Evolutionary conservation across 2,329 filamentous ascomycete genomes (phyloP).

Genomic region (Pezicula radicicola): DNA sequence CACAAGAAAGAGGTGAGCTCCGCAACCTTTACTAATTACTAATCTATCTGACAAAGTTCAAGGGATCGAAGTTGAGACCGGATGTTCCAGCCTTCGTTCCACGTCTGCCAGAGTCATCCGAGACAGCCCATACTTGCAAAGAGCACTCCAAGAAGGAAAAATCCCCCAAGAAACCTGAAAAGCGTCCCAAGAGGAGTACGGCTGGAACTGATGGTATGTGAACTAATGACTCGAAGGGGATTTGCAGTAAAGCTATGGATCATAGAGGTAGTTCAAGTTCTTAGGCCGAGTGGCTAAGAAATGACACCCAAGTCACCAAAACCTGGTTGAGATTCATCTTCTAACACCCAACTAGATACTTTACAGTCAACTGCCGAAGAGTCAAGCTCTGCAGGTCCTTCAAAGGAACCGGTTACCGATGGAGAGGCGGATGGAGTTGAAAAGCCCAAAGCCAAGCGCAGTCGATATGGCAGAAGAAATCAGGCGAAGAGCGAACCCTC

Average conservation of each 20-base stretch:
- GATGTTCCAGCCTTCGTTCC: slow-evolving; percentile 39
- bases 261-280: background rate
- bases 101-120: slow-evolving; percentile 2
- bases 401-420: slow-evolving; percentile 8
- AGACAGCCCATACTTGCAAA: slow-evolving; percentile 6
- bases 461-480: slow-evolving; percentile 18
- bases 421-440: slow-evolving; percentile 5
- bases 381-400: background rate
- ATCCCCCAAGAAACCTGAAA: slow-evolving; percentile 17
- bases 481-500: slow-evolving; percentile 23
- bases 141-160: slow-evolving; percentile 13
- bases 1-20: slow-evolving; percentile 24
- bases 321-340: background rate
- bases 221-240: too few relatives aligned
- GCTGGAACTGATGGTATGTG: too few relatives aligned
- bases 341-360: slow-evolving; percentile 3
- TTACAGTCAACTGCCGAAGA: slow-evolving; percentile 7
- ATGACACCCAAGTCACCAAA: too few relatives aligned
- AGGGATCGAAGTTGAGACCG: slow-evolving; percentile 31
- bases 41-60: background rate
- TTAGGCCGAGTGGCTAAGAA: slow-evolving; percentile 4
- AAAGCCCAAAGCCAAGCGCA: slow-evolving; percentile 13
- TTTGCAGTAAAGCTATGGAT: too few relatives aligned
- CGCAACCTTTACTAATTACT: background rate
- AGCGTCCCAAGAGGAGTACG: slow-evolving; percentile 6